phyloP scores from a whole-genome alignment of 495 filamentous ascomycete genomes.

The Penicillium diatomitis region DNA sequence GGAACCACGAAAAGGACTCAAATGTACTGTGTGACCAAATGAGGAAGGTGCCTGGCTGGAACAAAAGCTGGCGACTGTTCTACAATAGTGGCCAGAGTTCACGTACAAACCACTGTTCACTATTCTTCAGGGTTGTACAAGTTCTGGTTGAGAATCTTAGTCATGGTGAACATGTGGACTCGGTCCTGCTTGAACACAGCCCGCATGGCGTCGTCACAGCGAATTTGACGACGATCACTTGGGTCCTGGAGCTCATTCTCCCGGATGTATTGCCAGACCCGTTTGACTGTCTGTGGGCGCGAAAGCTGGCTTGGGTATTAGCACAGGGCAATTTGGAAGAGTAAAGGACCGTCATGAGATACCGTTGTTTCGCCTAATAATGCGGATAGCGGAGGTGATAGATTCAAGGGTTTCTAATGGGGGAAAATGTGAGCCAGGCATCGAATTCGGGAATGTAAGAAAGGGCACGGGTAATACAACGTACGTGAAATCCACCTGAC shows the following conservation, averaged over 20 bases:
- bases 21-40: constrained; percentile 1
- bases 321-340: not conserved
- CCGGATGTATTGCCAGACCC: constrained; percentile 90
- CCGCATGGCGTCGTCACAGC: constrained; percentile 83
- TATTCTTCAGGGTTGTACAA: constrained; percentile 58
- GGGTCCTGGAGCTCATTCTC: constrained; percentile 82
- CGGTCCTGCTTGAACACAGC: constrained; percentile 83
- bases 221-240: constrained; percentile 79
- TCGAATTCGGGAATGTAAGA: not conserved
- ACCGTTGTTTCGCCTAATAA: constrained; percentile 55
- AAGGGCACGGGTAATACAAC: constrained; percentile 8
- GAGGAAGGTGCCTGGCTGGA: not conserved
- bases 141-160: constrained; percentile 65
- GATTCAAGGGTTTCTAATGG: constrained; percentile 52
- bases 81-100: too few species aligned
- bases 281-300: constrained; percentile 89
- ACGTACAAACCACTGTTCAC: constrained; percentile 1
- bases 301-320: constrained; percentile 51
- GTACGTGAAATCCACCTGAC: constrained; percentile 60
- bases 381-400: constrained; percentile 56
- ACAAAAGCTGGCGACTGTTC: too few species aligned
- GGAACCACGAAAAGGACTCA: too few species aligned
- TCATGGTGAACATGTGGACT: constrained; percentile 99
- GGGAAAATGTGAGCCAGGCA: not conserved
- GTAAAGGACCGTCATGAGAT: constrained; percentile 8